These are phyloP conservation scores for Globisporangium lucens DNA, from an alignment of 352 stramenopile species.

Conservation along the genomic window DNA sequence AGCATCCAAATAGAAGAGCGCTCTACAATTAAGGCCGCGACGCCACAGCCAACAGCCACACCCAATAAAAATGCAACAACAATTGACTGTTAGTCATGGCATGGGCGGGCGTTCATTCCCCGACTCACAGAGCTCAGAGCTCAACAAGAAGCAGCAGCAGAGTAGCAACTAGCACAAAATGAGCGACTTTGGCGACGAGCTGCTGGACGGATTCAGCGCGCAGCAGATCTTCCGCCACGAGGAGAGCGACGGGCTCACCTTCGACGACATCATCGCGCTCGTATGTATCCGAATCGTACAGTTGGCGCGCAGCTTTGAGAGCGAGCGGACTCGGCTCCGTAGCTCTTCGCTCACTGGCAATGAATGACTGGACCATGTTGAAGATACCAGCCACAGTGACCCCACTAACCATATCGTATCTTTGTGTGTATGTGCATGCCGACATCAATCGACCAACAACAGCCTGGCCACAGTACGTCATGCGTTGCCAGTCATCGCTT, in stretches of 20 bases:
- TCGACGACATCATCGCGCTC: conserved; percentile 85
- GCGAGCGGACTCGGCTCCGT: background rate
- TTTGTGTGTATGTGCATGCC: background rate
- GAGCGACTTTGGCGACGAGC: conserved; percentile 19
- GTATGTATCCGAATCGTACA: conserved; percentile 20
- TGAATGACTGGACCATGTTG: conserved; percentile 8
- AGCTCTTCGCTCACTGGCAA: no score
- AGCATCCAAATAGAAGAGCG: conserved; percentile 5
- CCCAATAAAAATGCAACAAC: background rate
- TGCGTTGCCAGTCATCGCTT: background rate
- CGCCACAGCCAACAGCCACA: conserved; percentile 8
- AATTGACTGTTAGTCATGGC: background rate
- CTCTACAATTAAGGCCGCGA: background rate
- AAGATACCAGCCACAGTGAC: background rate
- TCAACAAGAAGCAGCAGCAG: background rate
- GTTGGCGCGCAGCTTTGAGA: background rate
- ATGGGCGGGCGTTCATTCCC: background rate
- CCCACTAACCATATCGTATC: background rate
- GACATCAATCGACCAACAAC: background rate
- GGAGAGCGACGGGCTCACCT: conserved; percentile 71
- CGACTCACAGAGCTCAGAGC: background rate
- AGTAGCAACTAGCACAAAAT: background rate
- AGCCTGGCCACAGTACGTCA: conserved; percentile 68
- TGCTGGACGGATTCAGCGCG: conserved; percentile 68
- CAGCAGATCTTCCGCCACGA: conserved; percentile 70